phyloP scores from a whole-genome alignment of 2,329 filamentous ascomycete species.

The Venturia pyrina region DNA sequence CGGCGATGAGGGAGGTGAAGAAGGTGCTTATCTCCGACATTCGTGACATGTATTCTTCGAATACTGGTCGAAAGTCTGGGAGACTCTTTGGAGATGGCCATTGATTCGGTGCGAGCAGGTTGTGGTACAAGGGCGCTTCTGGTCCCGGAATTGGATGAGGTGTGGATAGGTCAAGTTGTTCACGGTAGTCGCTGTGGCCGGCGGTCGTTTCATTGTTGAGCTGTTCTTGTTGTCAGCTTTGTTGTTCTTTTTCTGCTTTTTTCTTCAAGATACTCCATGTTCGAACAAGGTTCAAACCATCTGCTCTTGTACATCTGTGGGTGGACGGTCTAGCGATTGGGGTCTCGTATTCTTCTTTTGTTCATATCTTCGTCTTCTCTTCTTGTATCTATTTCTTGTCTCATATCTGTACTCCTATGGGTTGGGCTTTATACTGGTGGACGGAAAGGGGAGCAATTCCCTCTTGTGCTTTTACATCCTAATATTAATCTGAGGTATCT shows the following conservation, averaged over 20 bases:
- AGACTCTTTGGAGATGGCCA: slow-evolving; percentile 60
- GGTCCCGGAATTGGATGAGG: slow-evolving; percentile 57
- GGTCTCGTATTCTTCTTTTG: not conserved
- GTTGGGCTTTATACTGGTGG: not conserved
- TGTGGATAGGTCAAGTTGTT: slow-evolving; percentile 80
- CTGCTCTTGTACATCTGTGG: not conserved
- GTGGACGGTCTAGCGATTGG: not conserved
- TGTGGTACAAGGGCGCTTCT: slow-evolving; percentile 58
- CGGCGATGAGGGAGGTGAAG: slow-evolving; percentile 74
- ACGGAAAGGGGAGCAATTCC: not conserved
- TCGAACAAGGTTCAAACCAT: not conserved
- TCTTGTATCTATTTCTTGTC: not conserved
- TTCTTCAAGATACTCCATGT: not conserved
- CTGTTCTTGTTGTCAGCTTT: slow-evolving; percentile 20
- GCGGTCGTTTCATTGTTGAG: slow-evolving; percentile 57
- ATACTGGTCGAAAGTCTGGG: slow-evolving; percentile 58
- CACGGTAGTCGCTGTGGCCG: slow-evolving; percentile 65
- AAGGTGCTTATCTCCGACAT: slow-evolving; percentile 64
- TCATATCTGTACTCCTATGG: not conserved
- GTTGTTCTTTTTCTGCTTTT: not conserved
- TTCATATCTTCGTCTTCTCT: not conserved
- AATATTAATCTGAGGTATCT: not conserved
- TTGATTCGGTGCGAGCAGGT: slow-evolving; percentile 66
- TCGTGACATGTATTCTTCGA: slow-evolving; percentile 62
- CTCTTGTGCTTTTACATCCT: not conserved